A percentile compares a stretch with the other conserved stretches of the same genome.
Conservation (phyloP, 352 stramenopile species). For the Salisapilia sapeloensis region DNA sequence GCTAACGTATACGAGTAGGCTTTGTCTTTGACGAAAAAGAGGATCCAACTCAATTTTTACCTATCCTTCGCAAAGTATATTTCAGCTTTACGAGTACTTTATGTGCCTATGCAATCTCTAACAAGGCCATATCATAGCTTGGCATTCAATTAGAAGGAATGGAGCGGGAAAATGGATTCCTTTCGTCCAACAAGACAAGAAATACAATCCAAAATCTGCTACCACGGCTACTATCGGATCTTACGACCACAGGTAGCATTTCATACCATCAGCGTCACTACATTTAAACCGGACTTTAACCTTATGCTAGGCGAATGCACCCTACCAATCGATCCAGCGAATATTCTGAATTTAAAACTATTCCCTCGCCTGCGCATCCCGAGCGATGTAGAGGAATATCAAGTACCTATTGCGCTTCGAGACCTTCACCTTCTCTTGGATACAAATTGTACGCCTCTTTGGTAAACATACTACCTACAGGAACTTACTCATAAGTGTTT, state of each 20-base stretch:
- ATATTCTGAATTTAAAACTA: conserved; percentile 80
- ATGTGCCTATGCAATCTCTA: conserved; percentile 1
- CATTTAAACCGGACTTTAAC: background rate
- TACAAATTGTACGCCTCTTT: conserved; percentile 36
- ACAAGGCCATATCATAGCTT: conserved; percentile 5
- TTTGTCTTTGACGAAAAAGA: conserved; percentile 75
- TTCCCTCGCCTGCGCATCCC: conserved; percentile 63
- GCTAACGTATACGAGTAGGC: conserved; percentile 6
- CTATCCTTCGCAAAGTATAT: conserved; percentile 74
- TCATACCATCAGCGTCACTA: no score
- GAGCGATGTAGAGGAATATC: conserved; percentile 54
- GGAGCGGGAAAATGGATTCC: conserved; percentile 77
- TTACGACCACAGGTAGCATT: conserved; percentile 20
- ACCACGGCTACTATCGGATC: conserved; percentile 48
- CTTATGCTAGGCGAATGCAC: conserved; percentile 67
- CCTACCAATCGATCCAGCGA: conserved; percentile 64
- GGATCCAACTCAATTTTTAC: conserved; percentile 59
- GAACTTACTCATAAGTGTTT: conserved; percentile 1
- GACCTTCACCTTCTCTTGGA: conserved; percentile 52
- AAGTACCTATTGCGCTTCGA: conserved; percentile 69
- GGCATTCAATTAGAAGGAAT: conserved; percentile 73
- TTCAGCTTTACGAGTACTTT: no score
- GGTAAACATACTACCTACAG: background rate
- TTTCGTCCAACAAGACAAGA: conserved; percentile 52
- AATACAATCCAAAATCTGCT: conserved; percentile 41